These are phyloP conservation scores for Lagerstroemia speciosa DNA, from an alignment of 345 rosid species.

Conservation along the genomic window DNA sequence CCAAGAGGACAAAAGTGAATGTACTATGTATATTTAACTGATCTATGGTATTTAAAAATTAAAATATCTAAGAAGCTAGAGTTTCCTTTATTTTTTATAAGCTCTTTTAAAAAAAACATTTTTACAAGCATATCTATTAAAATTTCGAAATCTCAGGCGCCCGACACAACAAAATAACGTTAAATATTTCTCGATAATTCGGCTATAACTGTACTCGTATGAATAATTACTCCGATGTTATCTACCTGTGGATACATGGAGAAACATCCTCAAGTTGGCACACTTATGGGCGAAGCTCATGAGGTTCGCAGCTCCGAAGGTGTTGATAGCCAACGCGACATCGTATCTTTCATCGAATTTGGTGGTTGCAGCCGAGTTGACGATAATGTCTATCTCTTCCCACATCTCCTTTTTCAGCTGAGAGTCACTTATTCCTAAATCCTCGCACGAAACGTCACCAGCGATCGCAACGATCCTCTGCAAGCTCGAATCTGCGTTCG, in stretches of 20 bases:
- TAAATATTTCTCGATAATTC: too few species aligned
- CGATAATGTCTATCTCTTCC: conserved; percentile 20
- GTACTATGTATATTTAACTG: too few species aligned
- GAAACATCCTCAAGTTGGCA: conserved; percentile 30
- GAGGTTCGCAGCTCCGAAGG: conserved; percentile 50
- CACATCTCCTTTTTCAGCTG: conserved; percentile 22
- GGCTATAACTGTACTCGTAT: too few species aligned
- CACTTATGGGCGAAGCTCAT: conserved; percentile 50
- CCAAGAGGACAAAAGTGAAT: too few species aligned
- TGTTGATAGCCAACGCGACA: conserved; percentile 45
- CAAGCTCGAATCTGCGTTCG: background rate
- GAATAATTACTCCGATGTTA: too few species aligned
- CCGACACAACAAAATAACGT: too few species aligned
- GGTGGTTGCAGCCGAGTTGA: conserved; percentile 41
- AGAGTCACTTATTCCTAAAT: conserved; percentile 21
- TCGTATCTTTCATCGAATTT: conserved; percentile 42
- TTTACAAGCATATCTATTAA: too few species aligned
- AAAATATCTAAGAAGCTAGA: too few species aligned
- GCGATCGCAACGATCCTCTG: conserved; percentile 15
- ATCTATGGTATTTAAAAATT: too few species aligned
- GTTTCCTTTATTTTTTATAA: too few species aligned
- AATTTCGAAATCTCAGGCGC: too few species aligned
- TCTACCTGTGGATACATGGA: conserved; percentile 40
- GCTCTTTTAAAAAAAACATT: too few species aligned
- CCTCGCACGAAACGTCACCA: conserved; percentile 22